These are phyloP conservation scores for Rhodotorula paludigena DNA, from an alignment of 768 basidiomycete species.

Conservation along the genomic window DNA sequence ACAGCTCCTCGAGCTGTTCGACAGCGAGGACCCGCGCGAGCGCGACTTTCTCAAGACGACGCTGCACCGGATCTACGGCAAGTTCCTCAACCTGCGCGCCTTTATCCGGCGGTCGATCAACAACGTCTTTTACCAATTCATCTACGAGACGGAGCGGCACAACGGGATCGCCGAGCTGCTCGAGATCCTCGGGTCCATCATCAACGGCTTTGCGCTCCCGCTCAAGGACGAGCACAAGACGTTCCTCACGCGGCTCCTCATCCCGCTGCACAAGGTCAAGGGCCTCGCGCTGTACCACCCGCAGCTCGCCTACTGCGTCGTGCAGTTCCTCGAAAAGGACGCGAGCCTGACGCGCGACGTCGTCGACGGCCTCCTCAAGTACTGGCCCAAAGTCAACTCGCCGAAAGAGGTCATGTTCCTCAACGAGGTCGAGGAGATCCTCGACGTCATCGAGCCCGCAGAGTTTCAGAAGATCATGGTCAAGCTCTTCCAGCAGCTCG, in stretches of 20 bases:
- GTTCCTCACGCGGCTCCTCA: slow-evolving; percentile 86
- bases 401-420: slow-evolving; percentile 99
- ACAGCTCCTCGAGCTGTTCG: slow-evolving; percentile 92
- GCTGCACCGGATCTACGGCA: slow-evolving; percentile 96
- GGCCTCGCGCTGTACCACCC: slow-evolving; percentile 96
- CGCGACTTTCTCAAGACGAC: slow-evolving; percentile 99
- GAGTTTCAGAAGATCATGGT: slow-evolving; percentile 96
- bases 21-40: slow-evolving; percentile 96
- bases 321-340: slow-evolving; percentile 98
- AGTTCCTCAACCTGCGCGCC: slow-evolving; percentile 96
- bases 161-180: slow-evolving; percentile 97
- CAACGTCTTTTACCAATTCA: slow-evolving; percentile 98
- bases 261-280: slow-evolving; percentile 95
- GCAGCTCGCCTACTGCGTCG: slow-evolving; percentile 98
- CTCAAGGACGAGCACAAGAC: slow-evolving; percentile 99
- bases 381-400: slow-evolving; percentile 98
- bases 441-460: slow-evolving; percentile 93
- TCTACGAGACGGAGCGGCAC: slow-evolving; percentile 97
- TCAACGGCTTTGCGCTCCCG: slow-evolving; percentile 96
- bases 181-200: slow-evolving; percentile 97
- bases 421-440: slow-evolving; percentile 96
- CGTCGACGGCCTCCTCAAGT: slow-evolving; percentile 89
- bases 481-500: slow-evolving; percentile 85
- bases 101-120: slow-evolving; percentile 99
- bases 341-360: slow-evolving; percentile 87